These are phyloP conservation scores for Biancaea sappan DNA, from an alignment of 306 rosid species.

Conservation along the genomic window DNA sequence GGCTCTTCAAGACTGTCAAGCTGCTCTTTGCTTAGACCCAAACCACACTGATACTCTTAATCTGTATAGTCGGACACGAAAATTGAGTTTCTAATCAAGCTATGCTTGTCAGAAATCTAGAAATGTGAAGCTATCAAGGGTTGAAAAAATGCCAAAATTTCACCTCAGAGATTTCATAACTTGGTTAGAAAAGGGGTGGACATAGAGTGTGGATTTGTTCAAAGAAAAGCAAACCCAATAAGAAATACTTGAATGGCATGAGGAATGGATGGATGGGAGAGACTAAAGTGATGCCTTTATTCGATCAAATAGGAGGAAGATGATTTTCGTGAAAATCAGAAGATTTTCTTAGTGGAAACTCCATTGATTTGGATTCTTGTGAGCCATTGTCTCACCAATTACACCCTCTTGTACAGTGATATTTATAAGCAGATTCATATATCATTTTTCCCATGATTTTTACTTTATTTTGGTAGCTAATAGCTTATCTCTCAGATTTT, in stretches of 20 bases:
- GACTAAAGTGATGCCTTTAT: slow-evolving; percentile 11
- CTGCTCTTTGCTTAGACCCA: slow-evolving; percentile 84
- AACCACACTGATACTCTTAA: slow-evolving; percentile 69
- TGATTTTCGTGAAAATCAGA: slow-evolving; percentile 17
- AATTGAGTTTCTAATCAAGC: slow-evolving; percentile 30
- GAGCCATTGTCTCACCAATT: slow-evolving; percentile 27
- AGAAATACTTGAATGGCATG: slow-evolving; percentile 11
- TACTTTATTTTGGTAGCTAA: slow-evolving; percentile 1
- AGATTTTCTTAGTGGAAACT: slow-evolving; percentile 17
- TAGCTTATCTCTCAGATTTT: background rate
- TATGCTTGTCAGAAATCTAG: background rate
- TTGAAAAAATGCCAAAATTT: slow-evolving; percentile 2
- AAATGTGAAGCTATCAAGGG: slow-evolving; percentile 15
- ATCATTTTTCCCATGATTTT: background rate
- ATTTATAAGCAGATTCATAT: slow-evolving; percentile 18
- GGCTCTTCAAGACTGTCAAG: slow-evolving; percentile 71
- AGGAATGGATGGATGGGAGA: slow-evolving; percentile 13
- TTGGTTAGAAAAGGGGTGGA: background rate
- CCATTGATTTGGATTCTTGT: slow-evolving; percentile 31
- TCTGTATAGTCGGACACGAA: slow-evolving; percentile 53
- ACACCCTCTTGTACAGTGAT: slow-evolving; percentile 49
- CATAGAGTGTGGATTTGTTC: slow-evolving; percentile 23
- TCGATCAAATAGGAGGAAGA: slow-evolving; percentile 28
- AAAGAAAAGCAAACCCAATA: slow-evolving; percentile 7
- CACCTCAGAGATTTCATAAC: slow-evolving; percentile 20